A percentile compares a stretch with the other conserved stretches of the same genome.
These are phyloP conservation scores for Colletotrichum sidae DNA, from an alignment of 2,329 filamentous ascomycete genomes.

Conservation along the genomic window DNA sequence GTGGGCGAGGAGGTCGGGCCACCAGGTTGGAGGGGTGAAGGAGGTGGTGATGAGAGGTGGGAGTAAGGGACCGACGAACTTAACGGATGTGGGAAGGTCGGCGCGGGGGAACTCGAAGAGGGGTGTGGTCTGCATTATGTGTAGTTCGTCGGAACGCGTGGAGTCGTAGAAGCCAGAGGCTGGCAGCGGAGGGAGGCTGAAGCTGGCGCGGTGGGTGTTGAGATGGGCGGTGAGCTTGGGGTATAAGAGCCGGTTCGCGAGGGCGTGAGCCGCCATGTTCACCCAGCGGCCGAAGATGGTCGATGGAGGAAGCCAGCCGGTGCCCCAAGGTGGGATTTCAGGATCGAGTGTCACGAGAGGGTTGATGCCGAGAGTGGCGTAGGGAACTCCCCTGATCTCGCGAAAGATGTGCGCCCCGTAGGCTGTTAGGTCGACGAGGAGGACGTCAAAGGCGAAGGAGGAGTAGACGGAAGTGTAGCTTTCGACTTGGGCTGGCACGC, in stretches of 20 bases:
- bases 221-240: constrained; percentile 16
- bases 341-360: constrained; percentile 27
- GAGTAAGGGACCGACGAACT: constrained; percentile 33
- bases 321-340: constrained; percentile 27
- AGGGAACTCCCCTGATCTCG: constrained; percentile 7
- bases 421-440: constrained; percentile 8
- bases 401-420: constrained; percentile 22
- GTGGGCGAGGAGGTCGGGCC: constrained; percentile 40
- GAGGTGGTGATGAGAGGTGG: constrained; percentile 1
- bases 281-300: constrained; percentile 16
- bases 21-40: constrained; percentile 33
- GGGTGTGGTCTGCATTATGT: constrained; percentile 29
- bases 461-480: constrained; percentile 9
- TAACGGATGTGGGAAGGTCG: constrained; percentile 29
- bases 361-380: constrained; percentile 27
- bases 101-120: constrained; percentile 40
- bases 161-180: constrained; percentile 21
- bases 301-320: background rate
- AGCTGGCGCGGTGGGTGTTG: background rate
- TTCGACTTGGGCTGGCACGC: constrained; percentile 13
- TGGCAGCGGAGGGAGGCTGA: constrained; percentile 7
- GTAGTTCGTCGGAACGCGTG: constrained; percentile 12
- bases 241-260: constrained; percentile 8
- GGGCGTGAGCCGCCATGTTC: constrained; percentile 5
- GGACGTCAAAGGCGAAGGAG: background rate